These are phyloP conservation scores for Halteria grandinella DNA, from an alignment of 73 alveolate species.

Conservation along the genomic window DNA sequence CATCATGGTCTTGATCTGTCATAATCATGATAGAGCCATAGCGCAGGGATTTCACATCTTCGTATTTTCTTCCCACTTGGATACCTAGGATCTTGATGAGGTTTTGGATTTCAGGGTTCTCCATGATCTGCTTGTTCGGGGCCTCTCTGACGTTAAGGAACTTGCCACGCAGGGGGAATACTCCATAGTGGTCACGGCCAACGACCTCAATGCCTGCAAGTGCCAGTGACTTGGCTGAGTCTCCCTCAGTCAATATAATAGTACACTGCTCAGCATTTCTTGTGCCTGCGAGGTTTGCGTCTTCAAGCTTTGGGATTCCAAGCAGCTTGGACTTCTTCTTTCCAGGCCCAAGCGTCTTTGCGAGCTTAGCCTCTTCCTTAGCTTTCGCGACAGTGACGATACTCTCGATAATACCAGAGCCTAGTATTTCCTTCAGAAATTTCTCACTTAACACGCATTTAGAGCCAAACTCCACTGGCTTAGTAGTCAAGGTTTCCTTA, in stretches of 20 bases:
- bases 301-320: conserved; percentile 98
- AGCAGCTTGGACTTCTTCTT: conserved; percentile 83
- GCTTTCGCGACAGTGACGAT: conserved; percentile 88
- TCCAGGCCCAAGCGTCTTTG: conserved; percentile 79
- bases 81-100: conserved; percentile 96
- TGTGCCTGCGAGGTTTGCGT: conserved; percentile 98
- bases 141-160: conserved; percentile 98
- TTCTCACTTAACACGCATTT: conserved; percentile 94
- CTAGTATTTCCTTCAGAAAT: conserved; percentile 84
- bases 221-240: conserved; percentile 99
- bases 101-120: conserved; percentile 96
- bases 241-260: conserved; percentile 99
- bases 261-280: conserved; percentile 75
- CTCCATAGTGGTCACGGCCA: conserved; percentile 98
- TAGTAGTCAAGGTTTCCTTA: conserved; percentile 98
- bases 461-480: conserved; percentile 92
- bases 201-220: conserved; percentile 98
- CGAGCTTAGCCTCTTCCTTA: conserved; percentile 77
- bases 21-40: conserved; percentile 98
- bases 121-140: conserved; percentile 81
- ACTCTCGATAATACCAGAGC: conserved; percentile 85
- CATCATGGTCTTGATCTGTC: conserved; percentile 99
- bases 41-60: conserved; percentile 88
- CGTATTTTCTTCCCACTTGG: conserved; percentile 92
- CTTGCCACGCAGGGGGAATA: conserved; percentile 98